These are phyloP conservation scores for Exophiala bonariae DNA, from an alignment of 2,329 filamentous ascomycete species.

Conservation along the genomic window DNA sequence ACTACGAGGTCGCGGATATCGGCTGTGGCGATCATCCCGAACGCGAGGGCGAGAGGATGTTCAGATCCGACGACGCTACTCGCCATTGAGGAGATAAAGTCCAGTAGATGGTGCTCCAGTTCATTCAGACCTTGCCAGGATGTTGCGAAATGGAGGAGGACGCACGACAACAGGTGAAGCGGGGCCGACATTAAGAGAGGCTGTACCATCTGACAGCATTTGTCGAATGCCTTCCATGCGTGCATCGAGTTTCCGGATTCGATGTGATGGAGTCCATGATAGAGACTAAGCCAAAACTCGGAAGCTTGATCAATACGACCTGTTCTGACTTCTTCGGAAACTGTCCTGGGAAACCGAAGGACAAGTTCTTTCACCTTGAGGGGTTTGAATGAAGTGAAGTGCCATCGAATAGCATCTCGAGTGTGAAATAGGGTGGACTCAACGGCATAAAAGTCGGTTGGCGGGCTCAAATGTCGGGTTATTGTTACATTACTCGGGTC, in stretches of 20 bases:
- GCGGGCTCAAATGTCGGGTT: conserved; percentile 6
- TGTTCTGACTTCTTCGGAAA: conserved; percentile 13
- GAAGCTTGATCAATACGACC: conserved; percentile 19
- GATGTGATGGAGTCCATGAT: conserved; percentile 14
- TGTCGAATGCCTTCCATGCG: conserved; percentile 13
- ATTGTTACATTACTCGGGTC: background rate
- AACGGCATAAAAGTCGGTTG: conserved; percentile 11
- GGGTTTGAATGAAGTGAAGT: conserved; percentile 18
- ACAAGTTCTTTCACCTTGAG: conserved; percentile 15
- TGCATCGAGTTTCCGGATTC: conserved; percentile 8
- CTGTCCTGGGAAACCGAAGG: conserved; percentile 12
- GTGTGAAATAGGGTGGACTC: conserved; percentile 17
- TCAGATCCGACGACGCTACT: conserved; percentile 6
- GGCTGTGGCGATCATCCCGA: conserved; percentile 4
- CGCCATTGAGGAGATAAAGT: conserved; percentile 16
- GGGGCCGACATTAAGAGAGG: conserved; percentile 16
- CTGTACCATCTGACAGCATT: conserved; percentile 18
- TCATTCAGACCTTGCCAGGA: conserved; percentile 15
- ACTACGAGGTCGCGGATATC: conserved; percentile 8
- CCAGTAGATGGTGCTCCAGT: conserved; percentile 15
- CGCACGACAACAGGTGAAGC: conserved; percentile 19
- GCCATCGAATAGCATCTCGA: conserved; percentile 14
- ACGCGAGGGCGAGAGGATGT: conserved; percentile 14
- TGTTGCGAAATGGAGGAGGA: conserved; percentile 19
- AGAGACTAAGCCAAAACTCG: conserved; percentile 19